Evolutionary conservation across 1,284 basidiomycete species (phyloP).

Genomic region (Apiotrichum porosum): DNA sequence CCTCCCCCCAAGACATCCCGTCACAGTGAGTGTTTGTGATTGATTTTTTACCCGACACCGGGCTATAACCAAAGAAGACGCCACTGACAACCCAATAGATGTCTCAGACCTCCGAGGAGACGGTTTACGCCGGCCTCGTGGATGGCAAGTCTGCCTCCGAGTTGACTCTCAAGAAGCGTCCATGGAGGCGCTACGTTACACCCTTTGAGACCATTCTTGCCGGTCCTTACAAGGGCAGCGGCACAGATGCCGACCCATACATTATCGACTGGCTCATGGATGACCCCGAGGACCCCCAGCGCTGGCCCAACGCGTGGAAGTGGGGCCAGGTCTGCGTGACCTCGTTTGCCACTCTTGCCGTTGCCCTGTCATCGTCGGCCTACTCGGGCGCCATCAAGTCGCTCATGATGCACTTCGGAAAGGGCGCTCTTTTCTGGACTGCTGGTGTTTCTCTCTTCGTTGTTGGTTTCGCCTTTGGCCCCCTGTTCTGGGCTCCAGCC

Average conservation of each 20-base stretch:
- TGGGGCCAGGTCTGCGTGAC: slow-evolving; percentile 31
- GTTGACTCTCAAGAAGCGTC: slow-evolving; percentile 26
- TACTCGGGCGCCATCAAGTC: slow-evolving; percentile 32
- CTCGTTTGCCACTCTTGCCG: slow-evolving; percentile 32
- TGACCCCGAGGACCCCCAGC: slow-evolving; percentile 39
- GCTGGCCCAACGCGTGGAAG: slow-evolving; percentile 30
- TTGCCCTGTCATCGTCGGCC: slow-evolving; percentile 34
- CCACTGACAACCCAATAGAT: not conserved
- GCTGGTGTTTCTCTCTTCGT: slow-evolving; percentile 38
- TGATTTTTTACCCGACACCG: too few relatives aligned
- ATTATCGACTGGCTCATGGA: slow-evolving; percentile 43
- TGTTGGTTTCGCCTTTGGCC: slow-evolving; percentile 41
- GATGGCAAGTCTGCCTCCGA: not conserved
- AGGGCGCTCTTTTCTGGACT: slow-evolving; percentile 22
- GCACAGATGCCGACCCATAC: slow-evolving; percentile 47
- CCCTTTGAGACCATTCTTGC: slow-evolving; percentile 44
- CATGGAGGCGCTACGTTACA: slow-evolving; percentile 41
- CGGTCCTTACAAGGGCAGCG: slow-evolving; percentile 44
- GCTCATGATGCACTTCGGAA: slow-evolving; percentile 26
- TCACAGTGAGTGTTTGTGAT: too few relatives aligned
- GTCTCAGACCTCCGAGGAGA: slow-evolving; percentile 2
- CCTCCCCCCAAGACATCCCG: too few relatives aligned
- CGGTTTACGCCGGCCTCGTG: not conserved
- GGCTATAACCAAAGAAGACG: too few relatives aligned
- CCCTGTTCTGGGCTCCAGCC: slow-evolving; percentile 48